Conservation (phyloP, 2,329 filamentous ascomycete species). For the Venturia asperata region DNA sequence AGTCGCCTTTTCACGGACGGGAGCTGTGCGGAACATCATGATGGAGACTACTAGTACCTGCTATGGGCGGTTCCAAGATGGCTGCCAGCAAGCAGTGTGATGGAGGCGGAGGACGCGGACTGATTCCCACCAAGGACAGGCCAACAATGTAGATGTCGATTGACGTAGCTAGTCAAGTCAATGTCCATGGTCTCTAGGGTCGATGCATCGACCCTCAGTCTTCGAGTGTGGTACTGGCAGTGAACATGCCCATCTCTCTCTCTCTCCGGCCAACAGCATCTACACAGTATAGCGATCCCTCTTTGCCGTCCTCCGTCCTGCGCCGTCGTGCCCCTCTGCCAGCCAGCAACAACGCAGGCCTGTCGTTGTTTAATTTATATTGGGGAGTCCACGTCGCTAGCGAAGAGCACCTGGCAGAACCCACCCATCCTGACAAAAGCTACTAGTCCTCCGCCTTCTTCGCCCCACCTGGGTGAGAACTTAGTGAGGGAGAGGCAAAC, state of each 20-base stretch:
- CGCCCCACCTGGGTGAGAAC: neutral
- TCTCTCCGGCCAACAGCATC: too few relatives aligned
- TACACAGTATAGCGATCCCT: neutral
- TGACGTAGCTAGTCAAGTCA: neutral
- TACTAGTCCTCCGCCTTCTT: neutral
- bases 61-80: too few relatives aligned
- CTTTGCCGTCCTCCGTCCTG: slow-evolving; percentile 13
- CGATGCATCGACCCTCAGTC: neutral
- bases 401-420: slow-evolving; percentile 7
- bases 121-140: too few relatives aligned
- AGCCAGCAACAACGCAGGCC: neutral
- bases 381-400: neutral
- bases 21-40: neutral
- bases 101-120: slow-evolving; percentile 5
- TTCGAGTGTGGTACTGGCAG: too few relatives aligned
- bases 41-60: neutral
- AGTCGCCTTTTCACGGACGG: neutral
- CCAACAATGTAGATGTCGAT: neutral
- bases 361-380: slow-evolving; percentile 3
- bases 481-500: neutral
- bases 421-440: neutral
- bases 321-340: neutral
- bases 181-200: neutral
- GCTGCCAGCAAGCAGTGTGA: too few relatives aligned
- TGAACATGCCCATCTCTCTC: too few relatives aligned